Percentiles rank a stretch among this genome's conserved stretches.
Conservation (phyloP, 2,329 filamentous ascomycete genomes). For the Akanthomyces lecanii region DNA sequence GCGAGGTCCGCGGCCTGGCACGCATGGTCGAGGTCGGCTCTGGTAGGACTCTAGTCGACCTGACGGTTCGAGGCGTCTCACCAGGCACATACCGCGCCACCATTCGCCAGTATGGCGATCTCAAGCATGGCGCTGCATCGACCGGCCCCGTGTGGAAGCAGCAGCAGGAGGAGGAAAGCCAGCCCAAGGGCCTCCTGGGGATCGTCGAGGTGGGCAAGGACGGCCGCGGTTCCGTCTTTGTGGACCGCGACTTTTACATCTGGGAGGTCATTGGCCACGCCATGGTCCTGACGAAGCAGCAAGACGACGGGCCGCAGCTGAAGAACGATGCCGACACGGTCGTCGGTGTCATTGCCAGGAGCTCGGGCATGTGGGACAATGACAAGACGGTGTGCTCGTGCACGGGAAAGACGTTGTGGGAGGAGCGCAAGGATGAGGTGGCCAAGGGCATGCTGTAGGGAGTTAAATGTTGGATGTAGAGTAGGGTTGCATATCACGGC, state of each 20-base stretch:
- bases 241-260: constrained; percentile 78
- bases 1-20: constrained; percentile 76
- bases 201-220: constrained; percentile 69
- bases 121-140: constrained; percentile 76
- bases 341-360: constrained; percentile 89
- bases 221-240: constrained; percentile 73
- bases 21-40: constrained; percentile 89
- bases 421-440: constrained; percentile 88
- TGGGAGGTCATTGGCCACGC: constrained; percentile 96
- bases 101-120: constrained; percentile 81
- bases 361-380: constrained; percentile 98
- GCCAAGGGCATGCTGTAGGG: constrained; percentile 78
- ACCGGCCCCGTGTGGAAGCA: constrained; percentile 78
- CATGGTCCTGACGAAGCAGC: constrained; percentile 71
- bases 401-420: constrained; percentile 96
- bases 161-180: constrained; percentile 30
- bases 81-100: constrained; percentile 80
- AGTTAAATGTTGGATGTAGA: not conserved
- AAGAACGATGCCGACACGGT: constrained; percentile 79
- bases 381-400: constrained; percentile 98
- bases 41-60: constrained; percentile 75
- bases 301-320: constrained; percentile 54
- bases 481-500: not conserved
- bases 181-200: constrained; percentile 59
- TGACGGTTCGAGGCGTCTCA: constrained; percentile 77